Evolutionary conservation across 176 grass and related monocot species (phyloP), one percentile per base, ranked within the genome.

Genomic region (Bothriochloa decipiens): DNA sequence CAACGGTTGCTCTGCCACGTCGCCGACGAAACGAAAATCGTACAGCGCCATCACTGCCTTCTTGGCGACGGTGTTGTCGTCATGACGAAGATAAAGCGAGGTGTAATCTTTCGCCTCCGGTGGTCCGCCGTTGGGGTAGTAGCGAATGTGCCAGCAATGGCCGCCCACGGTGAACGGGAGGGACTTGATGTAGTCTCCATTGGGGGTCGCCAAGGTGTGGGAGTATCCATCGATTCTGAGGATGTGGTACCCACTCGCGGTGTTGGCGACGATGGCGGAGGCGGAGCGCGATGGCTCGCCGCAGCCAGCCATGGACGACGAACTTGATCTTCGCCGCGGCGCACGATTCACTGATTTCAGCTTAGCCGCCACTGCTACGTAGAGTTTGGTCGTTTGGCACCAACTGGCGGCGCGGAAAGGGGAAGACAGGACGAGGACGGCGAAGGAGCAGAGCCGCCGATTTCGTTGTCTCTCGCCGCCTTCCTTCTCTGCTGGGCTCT

Each of bases 91-190:
- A 42, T 22, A 55, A 13, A 87, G 20, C 42, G 77, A 82, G 20
- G 82, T 57, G 42, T 52, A 76, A 29, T 79, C 68, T 41, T 63
- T 76, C 15, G 9, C 14, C 42, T 47, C 85, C 1, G 11, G 7
- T 1, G 3, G 3, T 4, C 4, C 3, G n/a, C 85, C 85, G 15
- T 76, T 87, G 40, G 85, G 85, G 28, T 40, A 69, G 70, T 82
- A 87, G 41, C 33, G 7, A 26, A 87, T 76, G 57, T 6, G 4
- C 85, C 79, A 87, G 25, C 40, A 11, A 13, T 87, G 45, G 26
- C 77, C 70, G 0, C 70, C 66, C 23, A 76, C 40, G 47, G 26
- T 8, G 65, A 86, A 86, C 23, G 13, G 68, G 22, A 43, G 84
- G 25, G 84, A 86, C 49, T 35, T 49, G 55, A 86, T 12, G 29